Evolutionary conservation across 768 basidiomycete species (phyloP).

Genomic region (Kwoniella newhampshirensis): DNA sequence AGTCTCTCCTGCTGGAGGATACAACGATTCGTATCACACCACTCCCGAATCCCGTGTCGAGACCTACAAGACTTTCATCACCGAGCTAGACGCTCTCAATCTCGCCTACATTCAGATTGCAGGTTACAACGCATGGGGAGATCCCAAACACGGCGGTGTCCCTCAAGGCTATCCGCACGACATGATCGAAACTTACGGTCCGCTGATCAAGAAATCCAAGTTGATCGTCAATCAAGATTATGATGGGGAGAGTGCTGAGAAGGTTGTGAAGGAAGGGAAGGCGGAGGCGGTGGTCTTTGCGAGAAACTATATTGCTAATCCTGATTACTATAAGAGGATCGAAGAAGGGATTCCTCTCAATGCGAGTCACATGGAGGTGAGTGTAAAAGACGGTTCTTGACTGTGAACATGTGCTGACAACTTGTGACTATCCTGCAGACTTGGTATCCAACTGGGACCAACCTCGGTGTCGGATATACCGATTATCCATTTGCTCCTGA

Average conservation of each 20-base stretch:
- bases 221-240: constrained; percentile 16
- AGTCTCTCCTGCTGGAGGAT: constrained; percentile 10
- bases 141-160: constrained; percentile 12
- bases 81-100: constrained; percentile 9
- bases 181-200: constrained; percentile 4
- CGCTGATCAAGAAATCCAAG: constrained; percentile 8
- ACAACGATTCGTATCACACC: constrained; percentile 10
- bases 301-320: constrained; percentile 2
- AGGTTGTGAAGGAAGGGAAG: constrained; percentile 11
- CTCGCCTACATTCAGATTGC: constrained; percentile 22
- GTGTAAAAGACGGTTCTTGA: neutral
- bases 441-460: neutral
- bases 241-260: constrained; percentile 15
- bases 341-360: neutral
- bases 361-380: neutral
- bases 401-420: too few species aligned
- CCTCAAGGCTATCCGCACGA: constrained; percentile 16
- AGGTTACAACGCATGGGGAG: constrained; percentile 8
- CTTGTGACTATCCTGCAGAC: too few species aligned
- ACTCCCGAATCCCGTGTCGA: neutral
- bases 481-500: constrained; percentile 12
- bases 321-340: constrained; percentile 8
- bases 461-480: constrained; percentile 6
- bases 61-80: constrained; percentile 17
- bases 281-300: constrained; percentile 7